Evolutionary conservation across 2,329 filamentous ascomycete species (phyloP), one percentile per base, ranked within the genome.

Genomic region (Acephala macrosclerotiorum): DNA sequence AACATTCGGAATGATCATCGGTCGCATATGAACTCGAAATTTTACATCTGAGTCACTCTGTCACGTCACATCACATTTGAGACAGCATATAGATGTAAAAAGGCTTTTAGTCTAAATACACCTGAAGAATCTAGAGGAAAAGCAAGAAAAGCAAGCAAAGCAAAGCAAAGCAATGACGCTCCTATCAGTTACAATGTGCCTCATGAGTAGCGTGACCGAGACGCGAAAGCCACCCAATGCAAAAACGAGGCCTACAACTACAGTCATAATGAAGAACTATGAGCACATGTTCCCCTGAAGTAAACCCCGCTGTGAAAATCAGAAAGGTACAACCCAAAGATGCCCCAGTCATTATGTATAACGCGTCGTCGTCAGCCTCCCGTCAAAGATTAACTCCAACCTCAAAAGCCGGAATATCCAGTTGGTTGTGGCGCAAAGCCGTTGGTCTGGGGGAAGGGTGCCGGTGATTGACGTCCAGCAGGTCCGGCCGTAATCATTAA

Each of bases 401-500:
- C 63, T 72, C 82, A 86, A 74, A 87, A 87, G 60, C 80, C 81
- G 64, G 82, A 81, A 80, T 87, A 94, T 66, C 92, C 94, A 70
- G 95, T 98, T 60, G 92, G 87, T 83, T 97, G 94, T 65, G 94
- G 91, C 66, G 91, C 90, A 75, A 97, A 93, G 64, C 95, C 95
- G 76, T 97, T 98, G 25, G 92, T 84, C 76, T 96, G 92, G 58
- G 86, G 87, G 74, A 89, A 96, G 3, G 91, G 88, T 63, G 89
- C 87, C 69, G 84, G 77, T 66, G 86, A 78, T 74, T 81, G 79
- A 75, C 80, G 79, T 53, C 77, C 78, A 63, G 84, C 83, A 26
- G 95, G 93, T 11, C 94, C 96, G 75, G 96, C 94, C 42, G 96
- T 99, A 73, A 99, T 91, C 94, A 99, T 97, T 60, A 99, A 87